phyloP scores from a whole-genome alignment of 306 rosid genomes.

The Casuarina cunninghamiana region DNA sequence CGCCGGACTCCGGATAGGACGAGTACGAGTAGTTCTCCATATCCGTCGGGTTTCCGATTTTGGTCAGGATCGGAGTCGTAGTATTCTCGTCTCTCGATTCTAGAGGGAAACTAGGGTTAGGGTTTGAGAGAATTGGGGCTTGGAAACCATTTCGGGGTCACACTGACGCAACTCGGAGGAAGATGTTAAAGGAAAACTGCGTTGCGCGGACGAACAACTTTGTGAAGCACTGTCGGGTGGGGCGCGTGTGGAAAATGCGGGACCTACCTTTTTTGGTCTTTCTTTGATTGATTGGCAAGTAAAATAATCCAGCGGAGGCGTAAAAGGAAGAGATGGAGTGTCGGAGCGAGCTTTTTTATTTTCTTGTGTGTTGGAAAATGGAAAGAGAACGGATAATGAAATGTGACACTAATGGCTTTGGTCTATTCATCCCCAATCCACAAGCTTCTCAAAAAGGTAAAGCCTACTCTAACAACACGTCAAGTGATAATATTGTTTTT shows the following conservation, averaged over 20 bases:
- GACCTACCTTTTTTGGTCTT: conserved; percentile 8
- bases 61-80: too few species aligned
- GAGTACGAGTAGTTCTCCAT: conserved; percentile 64
- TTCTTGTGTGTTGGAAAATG: background rate
- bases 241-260: background rate
- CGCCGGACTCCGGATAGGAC: conserved; percentile 66
- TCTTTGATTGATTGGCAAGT: background rate
- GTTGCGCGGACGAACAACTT: background rate
- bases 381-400: background rate
- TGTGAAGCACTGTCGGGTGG: background rate
- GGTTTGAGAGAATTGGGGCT: background rate
- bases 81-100: background rate
- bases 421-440: too few species aligned
- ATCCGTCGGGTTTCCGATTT: too few species aligned
- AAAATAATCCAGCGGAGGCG: background rate
- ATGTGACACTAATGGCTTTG: background rate
- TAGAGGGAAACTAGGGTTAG: background rate
- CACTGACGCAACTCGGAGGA: background rate
- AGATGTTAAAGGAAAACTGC: background rate
- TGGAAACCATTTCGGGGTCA: background rate
- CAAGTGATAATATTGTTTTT: too few species aligned
- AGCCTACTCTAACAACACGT: too few species aligned
- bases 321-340: conserved; percentile 1
- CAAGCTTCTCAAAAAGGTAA: too few species aligned
- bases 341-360: background rate